Base-by-base conservation (phyloP, 345 rosid genomes). In the Isatis tinctoria region DNA sequence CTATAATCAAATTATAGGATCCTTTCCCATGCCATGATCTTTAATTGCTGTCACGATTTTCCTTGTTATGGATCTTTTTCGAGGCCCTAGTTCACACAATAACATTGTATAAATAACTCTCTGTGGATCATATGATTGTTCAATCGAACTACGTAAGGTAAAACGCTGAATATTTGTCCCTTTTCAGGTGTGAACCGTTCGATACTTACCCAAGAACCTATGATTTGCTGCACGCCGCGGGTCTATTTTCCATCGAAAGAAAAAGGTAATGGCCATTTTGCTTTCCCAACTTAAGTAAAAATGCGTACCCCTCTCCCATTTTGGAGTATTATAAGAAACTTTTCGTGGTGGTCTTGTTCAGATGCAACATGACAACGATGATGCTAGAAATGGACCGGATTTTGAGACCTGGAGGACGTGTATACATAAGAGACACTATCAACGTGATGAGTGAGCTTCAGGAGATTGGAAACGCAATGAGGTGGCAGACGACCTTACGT, bases 341-440 rank as follows among this genome's bases (percentile, higher is more conserved):
- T 5, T 11, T 51, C 3, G 27, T 71, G 76, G 61, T 65, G 76
- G 61, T 28, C 54, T 65, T 70, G 72, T 43, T 80, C 84, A 95
- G 99, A 74, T 95, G 99, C 78, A 92, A 87, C 49, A 83, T 92
- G 86, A 86, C 97, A 35, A 82, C 88, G 1, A 90, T 92, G 60
- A 89, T 95, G 98, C 90, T 95, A 12, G 98, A 95, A 85, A 95
- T 95, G 99, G 99, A 95, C 75, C 85, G 99, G 68, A 90, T 95
- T 3, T 78, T 95, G 60, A 88, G 99, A 80, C 99, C 99, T 27
- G 99, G 98, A 64, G 99, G 99, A 53, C 86, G 71, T 73, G 98
- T 67, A 41, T 92, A 92, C 73, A 92, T 95, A 18, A 90, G 96
- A 28, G 99, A 95, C 49, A 80, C 92, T 0, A 62, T 92, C 12